Base-by-base conservation (phyloP, 78 protist species). In the Bodo saltans region DNA sequence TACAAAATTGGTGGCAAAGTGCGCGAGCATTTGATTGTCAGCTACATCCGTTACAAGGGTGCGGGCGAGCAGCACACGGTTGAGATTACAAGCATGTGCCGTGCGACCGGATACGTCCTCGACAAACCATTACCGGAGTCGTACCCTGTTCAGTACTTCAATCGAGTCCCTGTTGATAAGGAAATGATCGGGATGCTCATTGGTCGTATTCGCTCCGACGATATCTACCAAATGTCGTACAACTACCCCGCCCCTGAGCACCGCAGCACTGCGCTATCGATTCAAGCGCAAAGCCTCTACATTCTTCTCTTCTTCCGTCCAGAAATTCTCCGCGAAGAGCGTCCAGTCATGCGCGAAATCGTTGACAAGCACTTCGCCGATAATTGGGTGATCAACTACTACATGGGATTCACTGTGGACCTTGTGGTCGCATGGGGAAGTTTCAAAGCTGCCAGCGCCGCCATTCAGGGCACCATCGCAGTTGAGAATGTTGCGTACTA, bases 231-330 rank as follows among this genome's bases (percentile, higher is more conserved):
- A 74, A 81, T 42, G 71, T 30, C 88, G 34, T 71, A 83, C 74
- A 69, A 93, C 40, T 97, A 93, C 75, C 98, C 98, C n/a, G n/a
- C 33, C 60, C 98, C 99, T 27, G 96, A 94, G 40, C 99, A 98
- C 83, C 95, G 99, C 39, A 68, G 90, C n/a, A 88, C 94, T 0
- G 99, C 99, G 2, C 94, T 97, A 17, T 72, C 98, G 47, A 83
- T 89, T 1, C 98, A 97, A 83, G 98, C 98, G 21, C 39, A 92
- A 38, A 94, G 96, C 96, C 67, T 97, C 35, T 97, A 93, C 87
- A 80, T 96, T 3, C 87, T 97, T 17, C 93, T 98, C 33, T 97
- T 86, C 85, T 97, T 98, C 71, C 93, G 68, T 37, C 98, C 98
- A 2, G 86, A 88, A 38, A 81, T 94, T 29, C 92, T 97, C 68